Evolutionary conservation across 2,329 filamentous ascomycete genomes (phyloP).

Genomic region (Ophiostoma fasciatum): DNA sequence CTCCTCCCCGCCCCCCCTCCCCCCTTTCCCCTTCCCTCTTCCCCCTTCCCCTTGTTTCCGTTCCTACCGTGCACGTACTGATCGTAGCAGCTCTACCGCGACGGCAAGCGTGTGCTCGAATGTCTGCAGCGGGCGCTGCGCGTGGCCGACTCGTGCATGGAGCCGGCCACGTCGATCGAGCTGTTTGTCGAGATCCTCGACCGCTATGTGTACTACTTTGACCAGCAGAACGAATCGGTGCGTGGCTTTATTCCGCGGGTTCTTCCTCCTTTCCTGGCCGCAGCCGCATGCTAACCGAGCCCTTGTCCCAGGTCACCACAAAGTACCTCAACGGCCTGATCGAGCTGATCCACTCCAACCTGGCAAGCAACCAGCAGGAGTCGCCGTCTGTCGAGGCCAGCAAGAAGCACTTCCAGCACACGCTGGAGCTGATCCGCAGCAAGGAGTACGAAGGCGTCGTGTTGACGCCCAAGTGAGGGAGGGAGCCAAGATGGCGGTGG

Average conservation of each 20-base stretch:
- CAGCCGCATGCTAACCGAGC: too few species aligned
- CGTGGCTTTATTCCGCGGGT: conserved; percentile 14
- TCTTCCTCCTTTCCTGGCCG: background rate
- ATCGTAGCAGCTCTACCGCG: conserved; percentile 87
- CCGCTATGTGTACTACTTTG: conserved; percentile 98
- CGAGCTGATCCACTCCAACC: conserved; percentile 93
- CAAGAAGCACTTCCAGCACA: conserved; percentile 86
- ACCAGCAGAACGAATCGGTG: conserved; percentile 93
- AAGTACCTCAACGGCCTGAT: conserved; percentile 98
- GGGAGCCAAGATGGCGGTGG: background rate
- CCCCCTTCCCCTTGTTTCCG: conserved; percentile 1
- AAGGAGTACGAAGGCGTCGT: conserved; percentile 90
- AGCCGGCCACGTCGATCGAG: conserved; percentile 91
- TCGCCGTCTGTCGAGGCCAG: conserved; percentile 75
- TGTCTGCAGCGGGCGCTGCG: conserved; percentile 89
- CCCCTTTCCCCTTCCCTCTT: too few species aligned
- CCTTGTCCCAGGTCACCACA: conserved; percentile 70
- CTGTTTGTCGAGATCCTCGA: conserved; percentile 97
- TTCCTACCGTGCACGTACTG: too few species aligned
- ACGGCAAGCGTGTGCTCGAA: conserved; percentile 92
- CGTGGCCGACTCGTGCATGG: conserved; percentile 98
- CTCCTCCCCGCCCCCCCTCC: too few species aligned
- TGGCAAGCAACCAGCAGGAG: conserved; percentile 71
- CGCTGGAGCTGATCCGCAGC: conserved; percentile 80
- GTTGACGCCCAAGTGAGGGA: conserved; percentile 38